phyloP scores from a whole-genome alignment of 345 rosid species.

The Populus davidiana region DNA sequence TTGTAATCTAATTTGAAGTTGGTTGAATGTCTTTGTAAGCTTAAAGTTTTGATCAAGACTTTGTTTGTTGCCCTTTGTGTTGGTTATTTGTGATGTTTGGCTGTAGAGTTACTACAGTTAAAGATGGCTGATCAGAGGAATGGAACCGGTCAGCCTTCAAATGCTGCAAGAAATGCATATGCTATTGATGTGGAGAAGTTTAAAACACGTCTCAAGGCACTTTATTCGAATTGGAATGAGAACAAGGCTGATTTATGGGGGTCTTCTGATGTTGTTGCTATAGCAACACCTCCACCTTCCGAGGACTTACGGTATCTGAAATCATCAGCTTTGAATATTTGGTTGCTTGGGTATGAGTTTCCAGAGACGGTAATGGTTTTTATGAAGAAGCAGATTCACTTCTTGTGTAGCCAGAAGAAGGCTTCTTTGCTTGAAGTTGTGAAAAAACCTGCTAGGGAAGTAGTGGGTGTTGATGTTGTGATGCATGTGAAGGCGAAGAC shows the following conservation, averaged over 20 bases:
- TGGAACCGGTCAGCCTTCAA: neutral
- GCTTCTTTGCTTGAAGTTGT: neutral
- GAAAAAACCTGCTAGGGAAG: slow-evolving; percentile 21
- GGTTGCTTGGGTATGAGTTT: slow-evolving; percentile 2
- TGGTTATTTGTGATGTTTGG: neutral
- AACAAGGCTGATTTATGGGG: neutral
- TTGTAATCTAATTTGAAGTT: neutral
- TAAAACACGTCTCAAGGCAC: neutral
- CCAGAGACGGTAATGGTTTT: neutral
- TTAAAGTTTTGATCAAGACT: neutral
- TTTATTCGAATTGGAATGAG: neutral
- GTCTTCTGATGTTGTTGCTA: neutral
- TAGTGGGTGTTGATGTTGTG: slow-evolving; percentile 53
- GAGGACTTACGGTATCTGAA: neutral
- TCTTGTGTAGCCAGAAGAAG: neutral
- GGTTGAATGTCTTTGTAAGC: neutral
- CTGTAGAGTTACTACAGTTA: neutral
- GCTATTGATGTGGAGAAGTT: neutral
- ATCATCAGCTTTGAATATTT: neutral
- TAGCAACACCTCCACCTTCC: neutral
- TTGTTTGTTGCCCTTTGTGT: neutral
- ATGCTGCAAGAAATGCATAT: neutral
- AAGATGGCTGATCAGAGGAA: slow-evolving; percentile 2
- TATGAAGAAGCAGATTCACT: neutral
- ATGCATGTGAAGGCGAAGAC: slow-evolving; percentile 63